Evolutionary conservation across 2,329 filamentous ascomycete genomes (phyloP), one percentile per base, ranked within the genome.

Genomic region (Penicillium sp.): DNA sequence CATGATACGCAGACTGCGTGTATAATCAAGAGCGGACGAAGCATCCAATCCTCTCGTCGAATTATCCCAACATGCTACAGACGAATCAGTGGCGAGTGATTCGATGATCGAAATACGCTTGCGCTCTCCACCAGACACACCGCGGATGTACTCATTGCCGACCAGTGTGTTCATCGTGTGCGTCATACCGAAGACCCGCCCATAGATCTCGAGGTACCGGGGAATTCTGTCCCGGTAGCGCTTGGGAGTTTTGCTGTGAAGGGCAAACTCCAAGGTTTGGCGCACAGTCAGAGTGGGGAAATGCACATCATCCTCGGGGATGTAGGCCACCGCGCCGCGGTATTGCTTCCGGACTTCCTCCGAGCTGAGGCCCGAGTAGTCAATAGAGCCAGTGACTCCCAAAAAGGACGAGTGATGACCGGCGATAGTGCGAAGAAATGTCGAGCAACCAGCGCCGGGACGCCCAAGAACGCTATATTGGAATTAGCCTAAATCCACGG

Each of bases 71-170:
- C 84, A 85, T 39, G 85, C 83, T 1, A 91, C 84, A 0, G 86
- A 84, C 0, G 84, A 83, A 66, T 87, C 85, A 1, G 86, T 85
- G 3, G 87, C 85, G 9, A 91, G 73, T 0, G 86, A 87, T 68
- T 91, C 88, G 2, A 86, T 85, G 56, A 91, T 89, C 0, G 84
- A 86, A 1, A 89, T 87, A 55, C 88, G 84, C 66, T 91, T 91
- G 36, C 88, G 77, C 71, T 91, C 88, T 49, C 88, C 88, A 58
- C 88, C 88, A 35, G 84, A 88, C 0, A 91, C 84, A 62, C 88
- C 88, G 26, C 86, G 61, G 27, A 70, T 68, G 36, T 65, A 69
- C 51, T 69, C 66, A 29, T 69, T 67, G 9, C 88, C 88, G 2
- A 91, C 86, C 1, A 84, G 76, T 0, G 88, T 91, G 61, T 88